These are phyloP conservation scores for Melampsora americana DNA, from an alignment of 1,284 basidiomycete genomes.

Conservation along the genomic window DNA sequence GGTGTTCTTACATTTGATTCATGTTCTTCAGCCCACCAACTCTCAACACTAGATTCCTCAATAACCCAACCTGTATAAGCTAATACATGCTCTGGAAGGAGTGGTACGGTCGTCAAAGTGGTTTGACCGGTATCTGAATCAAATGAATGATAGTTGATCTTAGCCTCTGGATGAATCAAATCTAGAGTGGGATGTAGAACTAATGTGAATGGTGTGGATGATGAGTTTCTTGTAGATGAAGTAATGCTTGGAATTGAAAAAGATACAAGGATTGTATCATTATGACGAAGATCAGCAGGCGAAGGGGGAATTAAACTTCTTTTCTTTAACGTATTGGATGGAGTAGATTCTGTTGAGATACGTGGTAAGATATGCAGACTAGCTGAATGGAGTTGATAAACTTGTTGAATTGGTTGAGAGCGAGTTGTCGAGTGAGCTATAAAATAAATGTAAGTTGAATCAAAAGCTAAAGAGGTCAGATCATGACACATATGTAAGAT, in stretches of 20 bases:
- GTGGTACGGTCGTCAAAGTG: slow-evolving; percentile 41
- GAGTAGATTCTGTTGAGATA: no score
- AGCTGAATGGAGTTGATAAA: no score
- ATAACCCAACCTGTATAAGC: slow-evolving; percentile 51
- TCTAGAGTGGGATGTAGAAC: slow-evolving; percentile 47
- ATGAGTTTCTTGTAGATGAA: neutral
- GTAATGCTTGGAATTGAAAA: neutral
- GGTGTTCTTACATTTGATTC: slow-evolving; percentile 25
- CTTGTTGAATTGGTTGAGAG: no score
- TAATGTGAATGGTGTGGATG: slow-evolving; percentile 44
- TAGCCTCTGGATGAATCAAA: slow-evolving; percentile 49
- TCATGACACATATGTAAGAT: no score
- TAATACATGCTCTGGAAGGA: slow-evolving; percentile 45
- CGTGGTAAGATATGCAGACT: no score
- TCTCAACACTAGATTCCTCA: slow-evolving; percentile 43
- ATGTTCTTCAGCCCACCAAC: slow-evolving; percentile 46
- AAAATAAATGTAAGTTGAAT: no score
- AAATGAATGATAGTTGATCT: slow-evolving; percentile 45
- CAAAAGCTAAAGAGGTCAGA: no score
- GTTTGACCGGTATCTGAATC: neutral
- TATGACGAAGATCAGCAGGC: no score
- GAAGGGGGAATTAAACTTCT: no score
- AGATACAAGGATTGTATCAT: neutral
- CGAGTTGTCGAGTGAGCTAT: no score
- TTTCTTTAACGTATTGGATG: no score